Conservation (phyloP, 805 yeast species). For the Wickerhamiella brachini region DNA sequence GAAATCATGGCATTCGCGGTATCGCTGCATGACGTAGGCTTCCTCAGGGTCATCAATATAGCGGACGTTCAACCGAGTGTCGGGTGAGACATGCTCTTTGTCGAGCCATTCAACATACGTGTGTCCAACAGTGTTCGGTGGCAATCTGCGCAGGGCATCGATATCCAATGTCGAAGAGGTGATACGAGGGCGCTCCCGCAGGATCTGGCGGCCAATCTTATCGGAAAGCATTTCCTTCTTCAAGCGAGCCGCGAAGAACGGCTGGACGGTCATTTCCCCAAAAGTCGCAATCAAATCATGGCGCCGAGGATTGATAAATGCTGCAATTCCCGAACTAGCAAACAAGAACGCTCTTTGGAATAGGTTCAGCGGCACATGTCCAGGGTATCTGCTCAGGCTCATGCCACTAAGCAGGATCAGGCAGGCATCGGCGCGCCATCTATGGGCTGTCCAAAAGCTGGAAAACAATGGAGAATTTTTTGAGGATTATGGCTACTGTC, state of each 20-base stretch:
- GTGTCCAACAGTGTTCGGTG: slow-evolving; percentile 60
- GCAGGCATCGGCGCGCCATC: too few species aligned
- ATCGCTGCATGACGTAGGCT: slow-evolving; percentile 86
- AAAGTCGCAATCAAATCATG: slow-evolving; percentile 29
- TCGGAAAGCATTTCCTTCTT: slow-evolving; percentile 65
- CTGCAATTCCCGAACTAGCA: slow-evolving; percentile 61
- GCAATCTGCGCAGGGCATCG: slow-evolving; percentile 43
- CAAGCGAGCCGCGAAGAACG: slow-evolving; percentile 46
- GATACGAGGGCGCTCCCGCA: slow-evolving; percentile 71
- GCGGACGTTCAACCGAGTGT: slow-evolving; percentile 77
- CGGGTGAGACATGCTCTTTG: slow-evolving; percentile 83
- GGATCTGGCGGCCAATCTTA: slow-evolving; percentile 59
- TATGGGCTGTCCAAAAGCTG: too few species aligned
- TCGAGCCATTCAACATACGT: slow-evolving; percentile 74
- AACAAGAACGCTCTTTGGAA: slow-evolving; percentile 54
- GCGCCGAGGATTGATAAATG: slow-evolving; percentile 33
- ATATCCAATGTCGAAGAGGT: slow-evolving; percentile 58
- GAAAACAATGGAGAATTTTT: too few species aligned
- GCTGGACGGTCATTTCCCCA: slow-evolving; percentile 83
- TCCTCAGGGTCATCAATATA: slow-evolving; percentile 81
- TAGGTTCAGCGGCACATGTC: slow-evolving; percentile 60
- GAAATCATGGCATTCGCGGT: slow-evolving; percentile 93
- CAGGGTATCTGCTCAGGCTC: slow-evolving; percentile 34
- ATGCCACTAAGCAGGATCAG: background rate
- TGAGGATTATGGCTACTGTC: too few species aligned